Conservation (phyloP, 2,329 filamentous ascomycete genomes). For the Apiospora marii region DNA sequence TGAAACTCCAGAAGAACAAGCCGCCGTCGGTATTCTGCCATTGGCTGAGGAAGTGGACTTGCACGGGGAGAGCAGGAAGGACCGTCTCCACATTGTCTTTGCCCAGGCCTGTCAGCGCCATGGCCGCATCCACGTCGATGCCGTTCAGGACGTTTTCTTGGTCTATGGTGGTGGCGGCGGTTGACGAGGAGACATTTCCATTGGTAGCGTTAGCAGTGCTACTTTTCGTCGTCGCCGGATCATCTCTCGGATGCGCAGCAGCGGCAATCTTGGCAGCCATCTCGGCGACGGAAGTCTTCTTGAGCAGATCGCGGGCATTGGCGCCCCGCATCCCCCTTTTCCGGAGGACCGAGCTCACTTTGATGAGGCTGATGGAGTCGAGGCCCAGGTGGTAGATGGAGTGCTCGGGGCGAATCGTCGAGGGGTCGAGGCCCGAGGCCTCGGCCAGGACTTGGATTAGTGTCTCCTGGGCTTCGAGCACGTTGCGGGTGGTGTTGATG, state of each 20-base stretch:
- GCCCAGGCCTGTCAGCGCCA: conserved; percentile 51
- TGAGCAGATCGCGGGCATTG: conserved; percentile 75
- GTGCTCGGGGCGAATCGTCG: conserved; percentile 65
- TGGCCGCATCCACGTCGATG: conserved; percentile 49
- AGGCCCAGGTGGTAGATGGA: conserved; percentile 86
- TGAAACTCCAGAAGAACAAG: conserved; percentile 79
- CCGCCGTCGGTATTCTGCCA: conserved; percentile 74
- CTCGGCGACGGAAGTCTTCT: conserved; percentile 67
- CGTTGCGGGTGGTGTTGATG: background rate
- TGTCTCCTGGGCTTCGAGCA: conserved; percentile 29
- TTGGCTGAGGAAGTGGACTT: conserved; percentile 79
- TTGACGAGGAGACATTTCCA: background rate
- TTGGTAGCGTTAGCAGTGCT: background rate
- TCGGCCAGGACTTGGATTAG: conserved; percentile 59
- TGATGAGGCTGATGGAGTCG: conserved; percentile 92
- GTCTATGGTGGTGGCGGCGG: background rate
- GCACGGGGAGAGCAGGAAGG: conserved; percentile 77
- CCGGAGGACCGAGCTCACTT: conserved; percentile 75
- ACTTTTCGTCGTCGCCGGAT: too few species aligned
- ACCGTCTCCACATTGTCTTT: conserved; percentile 59
- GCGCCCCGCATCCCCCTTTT: conserved; percentile 65
- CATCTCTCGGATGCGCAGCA: too few species aligned
- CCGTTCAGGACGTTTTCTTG: conserved; percentile 39
- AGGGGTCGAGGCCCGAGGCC: conserved; percentile 66
- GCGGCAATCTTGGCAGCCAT: conserved; percentile 57